Evolutionary conservation across 805 yeast species (phyloP), one percentile per base, ranked within the genome.

Genomic region (Monosporozyma aerobia): DNA sequence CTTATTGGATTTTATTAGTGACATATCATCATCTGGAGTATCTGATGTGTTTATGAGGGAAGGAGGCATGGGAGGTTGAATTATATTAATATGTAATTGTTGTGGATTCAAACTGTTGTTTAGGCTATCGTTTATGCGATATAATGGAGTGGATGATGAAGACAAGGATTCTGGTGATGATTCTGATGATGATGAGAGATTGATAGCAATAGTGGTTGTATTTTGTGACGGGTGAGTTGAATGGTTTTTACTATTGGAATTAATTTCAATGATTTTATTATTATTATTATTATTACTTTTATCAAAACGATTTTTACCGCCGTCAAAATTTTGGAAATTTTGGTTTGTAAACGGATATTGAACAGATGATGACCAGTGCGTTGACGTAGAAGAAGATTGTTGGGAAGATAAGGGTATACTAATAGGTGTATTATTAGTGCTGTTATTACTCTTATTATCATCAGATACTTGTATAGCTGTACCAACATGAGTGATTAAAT

Each of bases 261-360:
- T 43, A 23, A 23, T 23, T 22, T 22, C 8, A 23, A 13, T 43
- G 25, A 8, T 43, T 19, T 22, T 25, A 23, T 22, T 43, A 43
- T 22, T 43, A 19, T 40, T 40, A 40, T 40, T 40, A 19, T 40
- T 11, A 41, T 41, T 41, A 41, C 23, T 41, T 41, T 41, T 11
- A 41, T 19, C 13, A 23, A 43, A 43, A 22, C 11, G 29, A 23
- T 23, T 43, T 43, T 43, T 43, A 43, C 45, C 45, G 45, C 45
- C 45, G 45, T 43, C 45, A 43, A 43, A 43, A 43, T 43, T 43
- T 43, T 22, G 45, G 45, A 43, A 43, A 43, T 43, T 43, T 13
- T 22, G 22, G 45, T 13, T 43, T 10, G 25, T 43, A 14, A 43
- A 22, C 43, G 43, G 43, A 39, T 22, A 39, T 39, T 16, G 43